Conservation (phyloP, 495 filamentous ascomycete genomes). For the Xylaria nigripes region DNA sequence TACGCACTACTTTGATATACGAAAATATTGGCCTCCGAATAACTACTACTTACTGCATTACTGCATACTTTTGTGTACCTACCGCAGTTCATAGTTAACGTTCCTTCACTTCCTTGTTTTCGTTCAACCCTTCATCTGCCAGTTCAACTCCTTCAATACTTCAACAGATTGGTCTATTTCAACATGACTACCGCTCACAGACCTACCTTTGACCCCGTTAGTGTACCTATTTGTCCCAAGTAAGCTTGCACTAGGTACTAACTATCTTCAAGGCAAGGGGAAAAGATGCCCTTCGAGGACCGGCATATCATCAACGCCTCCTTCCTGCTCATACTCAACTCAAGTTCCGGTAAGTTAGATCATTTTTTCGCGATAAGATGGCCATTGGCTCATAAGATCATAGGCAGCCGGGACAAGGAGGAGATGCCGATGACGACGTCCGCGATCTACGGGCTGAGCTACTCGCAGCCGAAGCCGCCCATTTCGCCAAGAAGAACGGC, state of each 20-base stretch:
- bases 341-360: conserved; percentile 60
- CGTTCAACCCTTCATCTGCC: background rate
- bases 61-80: too few species aligned
- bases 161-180: conserved; percentile 1
- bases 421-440: conserved; percentile 68
- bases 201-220: conserved; percentile 88
- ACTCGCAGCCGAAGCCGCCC: conserved; percentile 74
- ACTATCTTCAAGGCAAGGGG: conserved; percentile 63
- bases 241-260: conserved; percentile 13
- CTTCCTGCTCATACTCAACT: conserved; percentile 87
- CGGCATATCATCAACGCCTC: conserved; percentile 93
- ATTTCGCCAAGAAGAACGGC: conserved; percentile 78
- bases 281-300: conserved; percentile 88
- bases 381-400: background rate
- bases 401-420: conserved; percentile 82
- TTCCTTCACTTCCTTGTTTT: background rate
- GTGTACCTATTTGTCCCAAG: conserved; percentile 11
- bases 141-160: background rate
- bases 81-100: too few species aligned
- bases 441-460: conserved; percentile 90
- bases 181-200: conserved; percentile 74
- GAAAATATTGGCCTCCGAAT: too few species aligned
- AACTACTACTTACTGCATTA: too few species aligned
- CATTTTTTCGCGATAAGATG: background rate
- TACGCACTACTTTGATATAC: too few species aligned